A percentile compares a stretch with the other conserved stretches of the same genome.
phyloP scores from a whole-genome alignment of 139 green algal genomes.

The Spirogloea muscicola region DNA sequence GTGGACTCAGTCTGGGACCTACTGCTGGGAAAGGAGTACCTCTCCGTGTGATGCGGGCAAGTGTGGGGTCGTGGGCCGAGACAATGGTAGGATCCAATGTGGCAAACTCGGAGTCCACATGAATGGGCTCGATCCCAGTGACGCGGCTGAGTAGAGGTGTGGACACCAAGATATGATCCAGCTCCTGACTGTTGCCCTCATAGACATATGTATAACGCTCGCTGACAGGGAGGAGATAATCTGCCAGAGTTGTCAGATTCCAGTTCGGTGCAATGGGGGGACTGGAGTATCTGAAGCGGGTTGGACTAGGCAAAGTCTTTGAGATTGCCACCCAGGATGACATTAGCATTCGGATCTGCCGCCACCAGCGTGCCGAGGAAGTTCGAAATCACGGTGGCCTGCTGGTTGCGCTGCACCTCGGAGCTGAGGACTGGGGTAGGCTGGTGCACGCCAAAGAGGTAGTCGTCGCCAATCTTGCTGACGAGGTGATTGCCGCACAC shows the following conservation, averaged over 20 bases:
- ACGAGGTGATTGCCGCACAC: not conserved
- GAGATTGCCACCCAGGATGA: not conserved
- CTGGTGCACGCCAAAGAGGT: not conserved
- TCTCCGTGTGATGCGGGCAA: slow-evolving; percentile 1
- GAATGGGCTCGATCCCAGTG: not conserved
- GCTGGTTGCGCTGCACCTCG: slow-evolving; percentile 1
- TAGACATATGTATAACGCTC: not conserved
- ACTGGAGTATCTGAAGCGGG: not conserved
- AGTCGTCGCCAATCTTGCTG: not conserved
- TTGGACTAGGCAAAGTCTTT: not conserved
- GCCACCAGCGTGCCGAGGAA: not conserved
- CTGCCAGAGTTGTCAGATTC: too few relatives aligned
- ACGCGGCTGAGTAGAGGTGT: not conserved
- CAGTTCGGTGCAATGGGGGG: too few relatives aligned
- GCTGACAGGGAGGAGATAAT: not conserved
- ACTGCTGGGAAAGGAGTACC: too few relatives aligned
- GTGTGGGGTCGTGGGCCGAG: slow-evolving; percentile 1
- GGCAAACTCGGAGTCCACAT: slow-evolving; percentile 5
- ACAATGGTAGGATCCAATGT: not conserved
- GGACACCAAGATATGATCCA: not conserved
- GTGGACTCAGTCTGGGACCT: too few relatives aligned
- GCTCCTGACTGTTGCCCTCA: slow-evolving; percentile 7
- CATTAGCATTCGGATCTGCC: not conserved
- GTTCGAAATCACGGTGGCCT: not conserved
- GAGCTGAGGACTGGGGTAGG: not conserved